phyloP scores from a whole-genome alignment of 2,329 filamentous ascomycete genomes.

The Verticillium isaacii region DNA sequence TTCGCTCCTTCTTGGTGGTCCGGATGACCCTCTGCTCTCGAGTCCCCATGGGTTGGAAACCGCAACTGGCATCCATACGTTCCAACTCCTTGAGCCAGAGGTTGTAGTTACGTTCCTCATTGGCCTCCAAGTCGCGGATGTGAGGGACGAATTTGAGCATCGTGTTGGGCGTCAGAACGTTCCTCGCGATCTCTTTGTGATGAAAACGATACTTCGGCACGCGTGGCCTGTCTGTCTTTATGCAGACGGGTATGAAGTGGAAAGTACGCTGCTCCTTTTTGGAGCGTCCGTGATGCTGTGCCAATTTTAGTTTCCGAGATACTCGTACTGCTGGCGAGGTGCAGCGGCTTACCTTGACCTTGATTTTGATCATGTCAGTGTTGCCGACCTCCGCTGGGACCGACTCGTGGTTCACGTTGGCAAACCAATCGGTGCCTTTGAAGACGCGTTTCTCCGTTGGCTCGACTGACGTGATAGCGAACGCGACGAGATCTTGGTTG shows the following conservation, averaged over 20 bases:
- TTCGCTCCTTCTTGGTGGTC: conserved; percentile 46
- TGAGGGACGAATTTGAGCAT: conserved; percentile 58
- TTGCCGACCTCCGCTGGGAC: conserved; percentile 21
- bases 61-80: conserved; percentile 52
- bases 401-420: conserved; percentile 31
- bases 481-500: conserved; percentile 39
- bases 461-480: conserved; percentile 39
- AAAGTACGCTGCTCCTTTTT: conserved; percentile 40
- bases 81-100: conserved; percentile 54
- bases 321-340: background rate
- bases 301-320: conserved; percentile 1
- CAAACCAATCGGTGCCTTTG: conserved; percentile 43
- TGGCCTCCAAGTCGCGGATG: conserved; percentile 50
- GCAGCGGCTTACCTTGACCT: conserved; percentile 39
- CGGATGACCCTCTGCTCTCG: conserved; percentile 45
- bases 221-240: conserved; percentile 45
- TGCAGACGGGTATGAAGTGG: conserved; percentile 35
- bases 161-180: conserved; percentile 55
- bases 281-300: conserved; percentile 36
- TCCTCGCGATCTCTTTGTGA: conserved; percentile 55
- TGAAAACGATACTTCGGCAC: conserved; percentile 57
- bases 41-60: conserved; percentile 47
- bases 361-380: conserved; percentile 39
- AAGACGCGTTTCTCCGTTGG: conserved; percentile 32
- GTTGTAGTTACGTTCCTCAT: conserved; percentile 51